phyloP scores from a whole-genome alignment of 148 eudicot genomes.

The Rhododendron vialii region DNA sequence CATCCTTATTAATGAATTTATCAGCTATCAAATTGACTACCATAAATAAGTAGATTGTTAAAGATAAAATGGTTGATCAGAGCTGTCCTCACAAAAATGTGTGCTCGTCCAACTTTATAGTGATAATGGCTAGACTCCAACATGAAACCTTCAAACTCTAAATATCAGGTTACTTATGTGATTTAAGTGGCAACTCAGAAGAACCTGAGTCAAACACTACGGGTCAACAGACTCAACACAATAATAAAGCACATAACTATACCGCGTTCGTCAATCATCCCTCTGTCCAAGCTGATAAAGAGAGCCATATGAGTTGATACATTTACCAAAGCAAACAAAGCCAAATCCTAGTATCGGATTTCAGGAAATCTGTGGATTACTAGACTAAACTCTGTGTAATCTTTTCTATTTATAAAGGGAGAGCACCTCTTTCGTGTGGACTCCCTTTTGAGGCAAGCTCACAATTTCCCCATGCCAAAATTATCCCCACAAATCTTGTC shows the following conservation, averaged over 20 bases:
- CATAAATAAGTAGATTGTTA: not conserved
- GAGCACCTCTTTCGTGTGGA: not conserved
- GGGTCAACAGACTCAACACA: not conserved
- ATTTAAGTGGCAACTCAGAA: not conserved
- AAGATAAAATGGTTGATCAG: not conserved
- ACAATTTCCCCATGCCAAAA: not conserved
- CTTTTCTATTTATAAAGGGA: not conserved
- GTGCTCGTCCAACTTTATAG: not conserved
- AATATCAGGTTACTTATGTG: not conserved
- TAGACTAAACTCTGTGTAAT: not conserved
- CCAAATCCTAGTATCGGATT: not conserved
- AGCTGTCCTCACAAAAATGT: not conserved
- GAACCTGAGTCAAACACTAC: not conserved
- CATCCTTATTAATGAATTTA: not conserved
- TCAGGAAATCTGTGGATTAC: not conserved
- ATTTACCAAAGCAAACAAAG: not conserved
- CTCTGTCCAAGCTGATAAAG: not conserved
- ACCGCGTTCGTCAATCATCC: not conserved
- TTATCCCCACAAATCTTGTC: not conserved
- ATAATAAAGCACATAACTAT: not conserved
- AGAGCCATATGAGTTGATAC: not conserved
- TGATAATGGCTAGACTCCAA: slow-evolving; percentile 1
- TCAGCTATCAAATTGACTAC: not conserved
- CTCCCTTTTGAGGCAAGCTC: not conserved
- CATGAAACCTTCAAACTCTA: not conserved